Evolutionary conservation across 805 yeast species (phyloP).

Genomic region (Clavispora santaluciae): DNA sequence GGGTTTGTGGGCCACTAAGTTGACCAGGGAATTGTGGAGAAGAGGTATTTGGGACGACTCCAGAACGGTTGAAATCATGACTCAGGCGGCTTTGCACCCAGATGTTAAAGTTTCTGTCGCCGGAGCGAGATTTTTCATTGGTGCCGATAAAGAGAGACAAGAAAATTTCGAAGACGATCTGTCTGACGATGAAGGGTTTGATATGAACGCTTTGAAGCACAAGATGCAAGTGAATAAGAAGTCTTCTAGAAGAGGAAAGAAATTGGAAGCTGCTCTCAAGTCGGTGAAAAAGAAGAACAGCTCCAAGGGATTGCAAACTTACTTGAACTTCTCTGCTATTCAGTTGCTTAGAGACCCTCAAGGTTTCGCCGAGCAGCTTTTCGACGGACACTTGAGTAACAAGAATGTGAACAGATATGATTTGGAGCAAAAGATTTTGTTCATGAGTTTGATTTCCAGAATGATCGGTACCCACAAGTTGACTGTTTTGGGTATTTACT

Average conservation of each 20-base stretch:
- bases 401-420: slow-evolving; percentile 67
- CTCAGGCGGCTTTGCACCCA: slow-evolving; percentile 86
- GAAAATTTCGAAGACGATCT: slow-evolving; percentile 71
- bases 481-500: slow-evolving; percentile 83
- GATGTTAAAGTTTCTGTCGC: slow-evolving; percentile 84
- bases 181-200: slow-evolving; percentile 68
- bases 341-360: slow-evolving; percentile 96
- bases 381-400: slow-evolving; percentile 63
- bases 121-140: slow-evolving; percentile 86
- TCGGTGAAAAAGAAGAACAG: slow-evolving; percentile 52
- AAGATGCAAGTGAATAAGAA: slow-evolving; percentile 80
- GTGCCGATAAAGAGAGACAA: slow-evolving; percentile 92
- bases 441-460: slow-evolving; percentile 84
- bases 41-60: slow-evolving; percentile 98
- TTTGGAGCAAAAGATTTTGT: slow-evolving; percentile 82
- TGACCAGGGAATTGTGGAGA: slow-evolving; percentile 95
- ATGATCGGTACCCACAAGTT: slow-evolving; percentile 92
- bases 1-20: slow-evolving; percentile 94
- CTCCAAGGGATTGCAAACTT: slow-evolving; percentile 56
- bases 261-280: slow-evolving; percentile 70
- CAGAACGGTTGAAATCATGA: slow-evolving; percentile 95
- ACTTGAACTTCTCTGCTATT: slow-evolving; percentile 88
- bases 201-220: slow-evolving; percentile 70
- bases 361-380: slow-evolving; percentile 88
- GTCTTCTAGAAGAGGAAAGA: slow-evolving; percentile 72